Evolutionary conservation across 2,329 filamentous ascomycete species (phyloP), one percentile per base, ranked within the genome.

Genomic region (Dothistroma pini): DNA sequence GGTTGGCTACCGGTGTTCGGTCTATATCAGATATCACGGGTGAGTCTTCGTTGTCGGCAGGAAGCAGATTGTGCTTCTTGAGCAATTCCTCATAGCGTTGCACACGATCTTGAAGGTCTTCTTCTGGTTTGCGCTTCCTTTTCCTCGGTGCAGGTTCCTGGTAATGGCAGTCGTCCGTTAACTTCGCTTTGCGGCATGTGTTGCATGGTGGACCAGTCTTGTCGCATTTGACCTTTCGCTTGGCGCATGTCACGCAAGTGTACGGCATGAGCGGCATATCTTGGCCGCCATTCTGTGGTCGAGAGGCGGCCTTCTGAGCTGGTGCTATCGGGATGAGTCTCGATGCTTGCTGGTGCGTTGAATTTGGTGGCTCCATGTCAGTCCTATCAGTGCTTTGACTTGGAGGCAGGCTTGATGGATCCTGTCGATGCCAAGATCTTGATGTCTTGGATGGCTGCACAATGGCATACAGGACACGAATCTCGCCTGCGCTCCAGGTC

Each of bases 81-180:
- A 80, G 67, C 4, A 79, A 72, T 21, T 69, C 65, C 63, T 81
- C 78, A 54, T 80, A 79, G 8, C 69, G 71, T 4, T 75, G 74
- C 1, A 79, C 69, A 29, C 69, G 69, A 55, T 78, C 75, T n/a
- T 71, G 62, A 11, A 73, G 48, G 31, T 71, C 70, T 25, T 72
- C 71, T 48, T 64, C 70, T 21, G 67, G 68, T 54, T 75, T 75
- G 21, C 75, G 70, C 63, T 78, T 80, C 22, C 76, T 70, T 57
- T 72, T 73, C 11, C 76, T 73, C 19, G 77, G 75, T 3, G 67
- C 66, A 1, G 77, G 78, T 19, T 73, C 71, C 59, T 76, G 74
- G 49, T 80, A 81, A 7, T 71, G 31, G 62, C 79, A 81, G 14
- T 75, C 67, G 2, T 76, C 31, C 11, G 19, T 22, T 11, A 53